These are phyloP conservation scores for Hyaloscypha finlandica DNA, from an alignment of 495 filamentous ascomycete genomes.

Conservation along the genomic window DNA sequence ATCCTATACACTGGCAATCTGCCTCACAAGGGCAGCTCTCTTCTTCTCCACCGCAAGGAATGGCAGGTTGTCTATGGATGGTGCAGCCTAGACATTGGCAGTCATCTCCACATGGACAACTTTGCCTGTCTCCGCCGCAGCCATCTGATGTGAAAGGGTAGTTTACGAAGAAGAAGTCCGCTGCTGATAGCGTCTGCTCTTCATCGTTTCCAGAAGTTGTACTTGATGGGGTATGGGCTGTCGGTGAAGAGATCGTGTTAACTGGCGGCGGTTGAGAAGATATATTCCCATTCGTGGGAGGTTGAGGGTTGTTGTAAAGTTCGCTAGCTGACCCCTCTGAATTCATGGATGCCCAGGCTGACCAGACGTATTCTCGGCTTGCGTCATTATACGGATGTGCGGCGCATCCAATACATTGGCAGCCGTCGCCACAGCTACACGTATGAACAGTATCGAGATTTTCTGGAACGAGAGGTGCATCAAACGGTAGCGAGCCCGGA, in stretches of 20 bases:
- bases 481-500: conserved; percentile 19
- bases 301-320: conserved; percentile 22
- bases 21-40: conserved; percentile 49
- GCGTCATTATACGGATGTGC: conserved; percentile 72
- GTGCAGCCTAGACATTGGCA: conserved; percentile 53
- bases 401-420: conserved; percentile 68
- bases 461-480: conserved; percentile 22
- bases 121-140: conserved; percentile 40
- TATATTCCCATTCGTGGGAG: conserved; percentile 4
- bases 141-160: conserved; percentile 39
- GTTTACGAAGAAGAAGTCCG: conserved; percentile 52
- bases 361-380: conserved; percentile 64
- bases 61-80: conserved; percentile 36
- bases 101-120: conserved; percentile 54
- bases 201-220: conserved; percentile 43
- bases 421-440: conserved; percentile 66
- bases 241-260: conserved; percentile 27
- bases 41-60: conserved; percentile 33
- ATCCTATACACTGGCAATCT: conserved; percentile 53
- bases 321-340: conserved; percentile 22
- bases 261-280: conserved; percentile 3
- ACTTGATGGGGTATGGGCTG: conserved; percentile 41
- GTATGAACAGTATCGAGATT: conserved; percentile 22
- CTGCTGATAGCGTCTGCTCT: conserved; percentile 42
- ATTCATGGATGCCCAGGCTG: conserved; percentile 33